These are phyloP conservation scores for Hyphopichia burtonii DNA, from an alignment of 1,139 yeast genomes.

Conservation along the genomic window DNA sequence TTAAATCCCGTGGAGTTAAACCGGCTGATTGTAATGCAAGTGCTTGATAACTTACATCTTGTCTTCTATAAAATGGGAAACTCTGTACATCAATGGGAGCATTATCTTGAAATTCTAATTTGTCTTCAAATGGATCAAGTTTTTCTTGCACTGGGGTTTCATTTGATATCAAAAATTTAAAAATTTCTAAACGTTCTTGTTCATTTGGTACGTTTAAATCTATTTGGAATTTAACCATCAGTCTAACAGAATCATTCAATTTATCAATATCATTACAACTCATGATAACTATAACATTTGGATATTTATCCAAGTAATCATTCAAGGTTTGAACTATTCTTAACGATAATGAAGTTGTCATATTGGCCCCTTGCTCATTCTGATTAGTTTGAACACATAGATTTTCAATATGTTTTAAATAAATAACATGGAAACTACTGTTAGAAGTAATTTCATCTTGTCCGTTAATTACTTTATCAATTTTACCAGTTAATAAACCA, in stretches of 20 bases:
- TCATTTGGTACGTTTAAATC: constrained; percentile 79
- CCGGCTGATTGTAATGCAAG: constrained; percentile 92
- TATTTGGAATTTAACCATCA: constrained; percentile 74
- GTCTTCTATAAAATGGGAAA: constrained; percentile 27
- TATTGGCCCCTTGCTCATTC: constrained; percentile 56
- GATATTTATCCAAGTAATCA: constrained; percentile 43
- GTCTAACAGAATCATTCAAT: constrained; percentile 64
- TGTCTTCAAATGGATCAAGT: constrained; percentile 13
- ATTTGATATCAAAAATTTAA: constrained; percentile 45
- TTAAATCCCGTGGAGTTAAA: constrained; percentile 79
- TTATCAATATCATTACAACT: constrained; percentile 74
- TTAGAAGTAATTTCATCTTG: constrained; percentile 12
- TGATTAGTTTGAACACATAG: constrained; percentile 67
- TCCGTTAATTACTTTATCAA: constrained; percentile 52
- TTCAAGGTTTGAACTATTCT: constrained; percentile 60
- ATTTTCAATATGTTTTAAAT: constrained; percentile 72
- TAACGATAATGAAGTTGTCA: constrained; percentile 55
- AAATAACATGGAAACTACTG: constrained; percentile 44
- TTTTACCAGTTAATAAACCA: constrained; percentile 72
- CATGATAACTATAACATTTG: constrained; percentile 55
- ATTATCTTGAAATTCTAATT: constrained; percentile 17
- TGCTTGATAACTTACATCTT: constrained; percentile 57
- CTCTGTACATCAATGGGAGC: constrained; percentile 16
- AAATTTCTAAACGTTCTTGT: constrained; percentile 63
- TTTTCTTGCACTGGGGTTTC: constrained; percentile 12